These are phyloP conservation scores for Entophlyctis helioformis DNA, from an alignment of 192 early-diverging fungal genomes.

Conservation along the genomic window DNA sequence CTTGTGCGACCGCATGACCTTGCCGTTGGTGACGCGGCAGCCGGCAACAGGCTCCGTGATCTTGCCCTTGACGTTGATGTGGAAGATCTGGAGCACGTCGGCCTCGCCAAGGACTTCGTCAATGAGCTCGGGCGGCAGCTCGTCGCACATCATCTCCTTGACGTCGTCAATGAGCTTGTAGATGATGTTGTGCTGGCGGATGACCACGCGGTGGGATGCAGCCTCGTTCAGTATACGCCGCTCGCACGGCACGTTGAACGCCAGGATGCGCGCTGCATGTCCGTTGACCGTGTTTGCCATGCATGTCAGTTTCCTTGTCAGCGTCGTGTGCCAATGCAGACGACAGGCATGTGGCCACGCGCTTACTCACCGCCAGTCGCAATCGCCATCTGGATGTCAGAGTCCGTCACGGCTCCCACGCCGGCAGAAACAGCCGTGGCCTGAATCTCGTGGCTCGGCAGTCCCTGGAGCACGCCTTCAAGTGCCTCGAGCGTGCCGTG, in stretches of 20 bases:
- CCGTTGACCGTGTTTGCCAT: background rate
- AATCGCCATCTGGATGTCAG: constrained; percentile 59
- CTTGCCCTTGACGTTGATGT: constrained; percentile 67
- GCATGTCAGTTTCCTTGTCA: too few relatives aligned
- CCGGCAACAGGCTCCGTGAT: constrained; percentile 66
- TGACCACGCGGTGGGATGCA: constrained; percentile 42
- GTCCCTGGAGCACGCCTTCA: constrained; percentile 53
- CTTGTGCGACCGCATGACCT: constrained; percentile 42
- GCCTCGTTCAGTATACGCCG: constrained; percentile 58
- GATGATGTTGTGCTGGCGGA: constrained; percentile 72
- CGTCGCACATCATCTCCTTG: constrained; percentile 58
- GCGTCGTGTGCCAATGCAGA: background rate
- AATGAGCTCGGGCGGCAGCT: constrained; percentile 66
- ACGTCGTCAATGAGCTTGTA: constrained; percentile 90
- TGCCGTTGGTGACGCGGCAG: constrained; percentile 69
- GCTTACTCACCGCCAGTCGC: constrained; percentile 15
- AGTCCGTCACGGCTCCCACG: constrained; percentile 77
- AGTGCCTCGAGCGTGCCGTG: constrained; percentile 88
- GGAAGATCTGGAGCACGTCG: constrained; percentile 70
- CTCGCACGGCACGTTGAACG: constrained; percentile 82
- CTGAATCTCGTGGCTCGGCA: constrained; percentile 67
- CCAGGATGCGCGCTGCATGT: constrained; percentile 48
- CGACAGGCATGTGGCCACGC: background rate
- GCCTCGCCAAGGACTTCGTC: constrained; percentile 83
- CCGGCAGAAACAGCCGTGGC: constrained; percentile 62